Evolutionary conservation across 78 protist species (phyloP).

Genomic region (Dictyostelium intermedium): DNA sequence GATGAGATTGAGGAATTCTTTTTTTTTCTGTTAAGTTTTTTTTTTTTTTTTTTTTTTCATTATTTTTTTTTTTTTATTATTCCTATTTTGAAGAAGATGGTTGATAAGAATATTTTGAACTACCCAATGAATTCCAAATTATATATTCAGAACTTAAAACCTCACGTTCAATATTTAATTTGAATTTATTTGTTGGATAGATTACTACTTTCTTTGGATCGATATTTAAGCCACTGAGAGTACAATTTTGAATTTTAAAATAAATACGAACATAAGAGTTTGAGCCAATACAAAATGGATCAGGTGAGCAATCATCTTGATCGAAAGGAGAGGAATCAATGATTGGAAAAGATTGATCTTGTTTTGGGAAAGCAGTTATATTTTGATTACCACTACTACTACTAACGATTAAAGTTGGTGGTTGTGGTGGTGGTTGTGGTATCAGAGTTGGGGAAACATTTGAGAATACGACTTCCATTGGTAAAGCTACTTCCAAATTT

Average conservation of each 20-base stretch:
- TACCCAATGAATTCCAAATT: slow-evolving; percentile 72
- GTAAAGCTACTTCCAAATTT: slow-evolving; percentile 70
- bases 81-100: neutral
- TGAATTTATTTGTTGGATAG: slow-evolving; percentile 62
- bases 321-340: neutral
- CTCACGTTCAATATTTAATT: slow-evolving; percentile 60
- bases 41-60: neutral
- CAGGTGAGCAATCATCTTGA: neutral
- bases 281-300: slow-evolving; percentile 55
- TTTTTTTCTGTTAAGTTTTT: too few relatives aligned
- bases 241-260: slow-evolving; percentile 16
- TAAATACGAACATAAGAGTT: slow-evolving; percentile 30
- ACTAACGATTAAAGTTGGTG: slow-evolving; percentile 55
- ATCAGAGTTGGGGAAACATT: neutral
- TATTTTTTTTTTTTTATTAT: neutral
- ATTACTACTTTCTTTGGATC: slow-evolving; percentile 57
- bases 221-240: slow-evolving; percentile 31
- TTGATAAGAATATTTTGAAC: slow-evolving; percentile 14
- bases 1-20: too few relatives aligned
- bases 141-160: slow-evolving; percentile 47
- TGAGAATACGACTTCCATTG: slow-evolving; percentile 42
- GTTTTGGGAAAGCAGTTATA: slow-evolving; percentile 34
- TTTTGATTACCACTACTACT: slow-evolving; percentile 27
- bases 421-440: slow-evolving; percentile 7
- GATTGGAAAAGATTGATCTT: slow-evolving; percentile 19